Percentiles rank a stretch among this genome's conserved stretches.
Evolutionary conservation across 306 rosid species (phyloP).

Genomic region (Malus domestica): DNA sequence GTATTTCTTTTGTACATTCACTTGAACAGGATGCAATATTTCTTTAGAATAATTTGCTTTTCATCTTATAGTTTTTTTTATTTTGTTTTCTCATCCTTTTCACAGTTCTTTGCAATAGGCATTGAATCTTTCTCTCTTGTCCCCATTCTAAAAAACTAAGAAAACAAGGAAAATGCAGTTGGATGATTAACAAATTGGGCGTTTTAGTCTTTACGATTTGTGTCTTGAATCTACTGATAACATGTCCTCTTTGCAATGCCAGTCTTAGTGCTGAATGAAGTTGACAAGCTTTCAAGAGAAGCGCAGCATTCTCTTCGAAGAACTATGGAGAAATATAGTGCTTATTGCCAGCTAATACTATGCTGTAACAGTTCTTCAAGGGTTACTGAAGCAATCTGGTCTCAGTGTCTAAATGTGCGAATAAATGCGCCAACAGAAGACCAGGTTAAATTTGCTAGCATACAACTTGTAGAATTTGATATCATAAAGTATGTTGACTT

Average conservation of each 20-base stretch:
- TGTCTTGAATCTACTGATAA: slow-evolving; percentile 6
- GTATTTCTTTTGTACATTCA: background rate
- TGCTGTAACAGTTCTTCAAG: slow-evolving; percentile 97
- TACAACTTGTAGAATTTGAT: background rate
- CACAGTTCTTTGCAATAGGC: background rate
- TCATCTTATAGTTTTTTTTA: too few relatives aligned
- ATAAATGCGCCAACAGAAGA: slow-evolving; percentile 78
- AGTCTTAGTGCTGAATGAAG: slow-evolving; percentile 88
- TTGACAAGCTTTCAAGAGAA: slow-evolving; percentile 95
- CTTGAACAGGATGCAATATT: background rate
- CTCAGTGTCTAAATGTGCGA: slow-evolving; percentile 83
- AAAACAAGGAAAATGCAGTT: background rate
- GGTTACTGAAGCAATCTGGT: slow-evolving; percentile 92
- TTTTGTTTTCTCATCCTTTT: background rate
- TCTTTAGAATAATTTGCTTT: too few relatives aligned
- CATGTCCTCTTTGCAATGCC: slow-evolving; percentile 21
- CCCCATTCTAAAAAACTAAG: background rate
- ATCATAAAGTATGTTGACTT: background rate
- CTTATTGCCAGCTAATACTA: slow-evolving; percentile 78
- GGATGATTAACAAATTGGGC: background rate
- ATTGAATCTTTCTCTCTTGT: background rate
- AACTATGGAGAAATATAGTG: slow-evolving; percentile 91
- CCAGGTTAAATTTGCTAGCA: slow-evolving; percentile 38
- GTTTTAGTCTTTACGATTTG: background rate
- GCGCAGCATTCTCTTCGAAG: slow-evolving; percentile 93